Base-by-base conservation (phyloP, 164 flowering plant species). In the Warburgia ugandensis region DNA sequence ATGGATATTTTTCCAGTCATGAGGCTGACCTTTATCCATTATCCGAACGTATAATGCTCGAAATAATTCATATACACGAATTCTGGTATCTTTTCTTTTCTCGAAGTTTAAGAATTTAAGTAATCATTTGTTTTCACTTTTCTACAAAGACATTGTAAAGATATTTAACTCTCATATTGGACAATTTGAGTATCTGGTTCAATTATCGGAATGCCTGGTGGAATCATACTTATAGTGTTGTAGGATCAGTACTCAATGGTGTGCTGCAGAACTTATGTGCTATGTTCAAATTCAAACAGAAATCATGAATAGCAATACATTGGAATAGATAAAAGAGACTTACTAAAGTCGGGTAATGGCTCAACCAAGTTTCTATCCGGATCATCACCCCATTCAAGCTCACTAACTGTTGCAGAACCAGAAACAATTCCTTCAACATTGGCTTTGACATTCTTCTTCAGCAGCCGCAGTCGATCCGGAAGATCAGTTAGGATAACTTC, bases 361-460 rank as follows among this genome's bases (percentile, higher is more conserved):
- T 78, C 54, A 20, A 69, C 56, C 48, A 81, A 62, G 3, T 72
- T 68, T 3, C 49, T 47, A 29, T 73, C 80, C 38, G 71, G 81
- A 45, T 82, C 77, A 68, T 81, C 87, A 9, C 95, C 97, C 95
- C 97, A 90, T 5, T 57, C 67, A 29, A 86, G 88, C 59, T 90
- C 88, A 25, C 43, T 28, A 28, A 84, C 95, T 9, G 54, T 51
- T 21, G 88, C 92, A 39, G 84, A 77, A 29, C 97, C 97, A 29
- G 68, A 62, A 13, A 73, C 44, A 43, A 65, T 76, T 49, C 56
- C 68, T 11, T 45, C 37, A 27, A 86, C 55, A 71, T 90, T 90
- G 62, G 75, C 47, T 48, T 90, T 84, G 12, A 86, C 68, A 35
- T 90, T 90, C 73, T 84, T 90, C 55, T 58, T 79, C 9, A 90